Evolutionary conservation across 805 yeast genomes (phyloP), one percentile per base, ranked within the genome.

Genomic region (Suhomyces tanzawaensis): DNA sequence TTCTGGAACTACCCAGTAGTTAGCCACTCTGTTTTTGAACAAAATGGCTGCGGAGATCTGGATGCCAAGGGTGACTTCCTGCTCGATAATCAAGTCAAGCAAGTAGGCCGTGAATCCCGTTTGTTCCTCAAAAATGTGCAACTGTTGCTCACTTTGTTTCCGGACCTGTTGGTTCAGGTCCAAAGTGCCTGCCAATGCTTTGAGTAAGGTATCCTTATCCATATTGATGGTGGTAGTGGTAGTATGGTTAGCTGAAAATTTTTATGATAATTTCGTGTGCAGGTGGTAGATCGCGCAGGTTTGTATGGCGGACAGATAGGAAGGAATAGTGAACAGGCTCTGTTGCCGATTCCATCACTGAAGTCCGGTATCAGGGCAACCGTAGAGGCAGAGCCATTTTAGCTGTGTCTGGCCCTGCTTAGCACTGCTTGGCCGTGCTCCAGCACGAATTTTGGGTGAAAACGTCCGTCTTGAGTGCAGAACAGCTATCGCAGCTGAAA

Each of bases 81-180:
- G 56, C 47, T 79, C 82, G 7, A 63, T 55, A 11, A 76, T 66
- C 32, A 79, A 60, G 27, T 72, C 76, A 19, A 80, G 59, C 32
- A 79, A 62, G 51, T 76, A 76, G 11, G 71, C 64, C 1, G 82
- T 74, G 56, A 79, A 78, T 3, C 84, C 84, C 1, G 76, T 71
- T 44, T 74, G 76, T 43, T 71, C 72, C 52, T 77, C 83, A 44
- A 64, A 74, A 28, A 65, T 69, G 25, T 61, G 62, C 42, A 79
- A 62, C 48, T 76, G 75, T 21, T 57, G 57, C 56, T 79, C 85
- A 13, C 82, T 76, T 23, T 69, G 68, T 50, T 75, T 75, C 52
- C 82, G 69, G 12, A 66, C 49, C 39, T 64, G 67, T 19, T 69
- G 66, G 45, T 73, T 66, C 26, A 80, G 71, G 45, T 77, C 79